A percentile compares a stretch with the other conserved stretches of the same genome.
Evolutionary conservation across 2,329 filamentous ascomycete species (phyloP).

Genomic region (Blumeriella jaapii): DNA sequence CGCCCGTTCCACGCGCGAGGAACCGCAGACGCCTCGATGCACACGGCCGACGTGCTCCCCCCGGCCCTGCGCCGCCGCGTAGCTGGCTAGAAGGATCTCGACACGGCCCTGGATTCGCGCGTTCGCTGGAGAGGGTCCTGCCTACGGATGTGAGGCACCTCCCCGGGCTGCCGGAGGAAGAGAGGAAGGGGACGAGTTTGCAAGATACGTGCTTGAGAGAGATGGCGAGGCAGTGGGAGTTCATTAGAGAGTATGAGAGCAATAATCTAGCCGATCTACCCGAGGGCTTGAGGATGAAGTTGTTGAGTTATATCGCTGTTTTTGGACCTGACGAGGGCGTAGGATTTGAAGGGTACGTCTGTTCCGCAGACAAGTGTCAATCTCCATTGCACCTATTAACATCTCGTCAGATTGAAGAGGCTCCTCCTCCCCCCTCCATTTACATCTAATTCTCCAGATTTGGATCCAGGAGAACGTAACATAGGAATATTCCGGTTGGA

Average conservation of each 20-base stretch:
- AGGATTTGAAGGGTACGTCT: constrained; percentile 37
- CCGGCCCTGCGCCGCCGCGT: constrained; percentile 46
- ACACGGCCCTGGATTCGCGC: constrained; percentile 17
- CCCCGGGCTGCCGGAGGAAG: constrained; percentile 29
- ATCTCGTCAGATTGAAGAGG: constrained; percentile 28
- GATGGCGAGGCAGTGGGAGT: constrained; percentile 43
- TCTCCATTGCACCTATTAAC: background rate
- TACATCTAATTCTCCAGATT: constrained; percentile 14
- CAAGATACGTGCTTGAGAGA: constrained; percentile 39
- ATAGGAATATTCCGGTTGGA: constrained; percentile 41
- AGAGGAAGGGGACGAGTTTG: constrained; percentile 23
- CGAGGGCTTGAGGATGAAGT: constrained; percentile 37
- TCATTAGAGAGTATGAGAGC: constrained; percentile 43
- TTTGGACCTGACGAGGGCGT: constrained; percentile 35
- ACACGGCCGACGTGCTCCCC: constrained; percentile 39
- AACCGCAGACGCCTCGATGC: constrained; percentile 33
- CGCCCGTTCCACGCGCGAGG: constrained; percentile 35
- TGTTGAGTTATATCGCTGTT: constrained; percentile 40
- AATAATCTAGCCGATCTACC: constrained; percentile 46
- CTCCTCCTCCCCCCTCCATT: constrained; percentile 31
- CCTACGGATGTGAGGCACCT: constrained; percentile 24
- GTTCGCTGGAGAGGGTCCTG: constrained; percentile 20
- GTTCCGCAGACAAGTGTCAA: background rate
- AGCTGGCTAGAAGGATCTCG: constrained; percentile 39
- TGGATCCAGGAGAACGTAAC: constrained; percentile 27